Evolutionary conservation across 1,284 basidiomycete species (phyloP).

Genomic region (Marasmius tenuissimus): DNA sequence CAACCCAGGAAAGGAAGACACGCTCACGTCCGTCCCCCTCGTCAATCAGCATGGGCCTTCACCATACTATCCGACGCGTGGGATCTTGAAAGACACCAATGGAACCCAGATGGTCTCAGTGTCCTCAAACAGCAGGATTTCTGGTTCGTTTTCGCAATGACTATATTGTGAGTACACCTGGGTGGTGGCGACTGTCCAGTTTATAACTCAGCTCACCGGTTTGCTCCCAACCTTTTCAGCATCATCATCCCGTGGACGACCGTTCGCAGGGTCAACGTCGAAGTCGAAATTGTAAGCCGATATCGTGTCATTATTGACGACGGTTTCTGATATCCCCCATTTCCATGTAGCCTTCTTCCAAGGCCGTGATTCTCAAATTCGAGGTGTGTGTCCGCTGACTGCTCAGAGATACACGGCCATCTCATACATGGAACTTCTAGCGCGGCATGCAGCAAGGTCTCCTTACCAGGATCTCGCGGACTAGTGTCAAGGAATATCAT

Average conservation of each 20-base stretch:
- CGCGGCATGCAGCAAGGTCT: conserved; percentile 67
- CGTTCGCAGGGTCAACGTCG: conserved; percentile 52
- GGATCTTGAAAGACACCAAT: conserved; percentile 48
- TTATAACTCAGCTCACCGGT: conserved; percentile 9
- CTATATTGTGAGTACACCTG: conserved; percentile 42
- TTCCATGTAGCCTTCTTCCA: conserved; percentile 49
- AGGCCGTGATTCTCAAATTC: conserved; percentile 59
- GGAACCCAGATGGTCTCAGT: conserved; percentile 53
- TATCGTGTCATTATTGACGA: neutral
- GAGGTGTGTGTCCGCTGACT: conserved; percentile 22
- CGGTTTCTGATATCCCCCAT: neutral
- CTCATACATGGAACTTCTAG: conserved; percentile 54
- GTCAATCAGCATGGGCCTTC: conserved; percentile 47
- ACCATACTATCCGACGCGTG: conserved; percentile 66
- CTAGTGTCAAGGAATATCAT: conserved; percentile 50
- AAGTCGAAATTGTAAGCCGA: conserved; percentile 52
- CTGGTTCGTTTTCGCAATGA: conserved; percentile 67
- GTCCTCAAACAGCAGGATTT: conserved; percentile 70
- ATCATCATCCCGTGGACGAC: conserved; percentile 60
- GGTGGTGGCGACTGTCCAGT: neutral
- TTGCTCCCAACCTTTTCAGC: conserved; percentile 22
- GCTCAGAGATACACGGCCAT: conserved; percentile 24
- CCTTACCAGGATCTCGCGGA: conserved; percentile 43
- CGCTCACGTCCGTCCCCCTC: neutral
- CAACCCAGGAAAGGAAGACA: neutral